Evolutionary conservation across 257 asterid genomes (phyloP).

Genomic region (Echium plantagineum): DNA sequence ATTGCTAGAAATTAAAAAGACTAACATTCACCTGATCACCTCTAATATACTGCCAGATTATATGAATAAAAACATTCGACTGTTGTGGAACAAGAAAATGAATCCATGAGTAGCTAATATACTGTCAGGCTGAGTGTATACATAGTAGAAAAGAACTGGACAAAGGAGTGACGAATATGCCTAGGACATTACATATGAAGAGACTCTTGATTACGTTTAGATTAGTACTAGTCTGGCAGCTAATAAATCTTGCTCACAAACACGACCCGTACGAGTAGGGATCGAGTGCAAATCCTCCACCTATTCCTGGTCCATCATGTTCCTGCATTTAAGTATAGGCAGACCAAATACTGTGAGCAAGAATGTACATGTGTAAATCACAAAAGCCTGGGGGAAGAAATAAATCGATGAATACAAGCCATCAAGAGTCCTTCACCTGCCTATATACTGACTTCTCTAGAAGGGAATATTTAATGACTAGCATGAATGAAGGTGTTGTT

Average conservation of each 20-base stretch:
- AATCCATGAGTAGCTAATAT: neutral
- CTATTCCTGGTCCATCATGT: conserved; percentile 36
- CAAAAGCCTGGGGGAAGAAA: neutral
- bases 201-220: neutral
- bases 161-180: neutral
- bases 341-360: neutral
- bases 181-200: neutral
- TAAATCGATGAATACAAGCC: too few species aligned
- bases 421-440: too few species aligned
- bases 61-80: too few species aligned
- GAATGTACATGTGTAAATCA: neutral
- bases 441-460: too few species aligned
- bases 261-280: conserved; percentile 44
- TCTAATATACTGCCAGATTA: too few species aligned
- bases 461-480: too few species aligned
- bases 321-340: conserved; percentile 39
- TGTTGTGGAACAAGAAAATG: neutral
- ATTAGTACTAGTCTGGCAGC: neutral
- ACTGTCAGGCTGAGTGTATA: neutral
- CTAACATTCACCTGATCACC: too few species aligned
- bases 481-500: too few species aligned
- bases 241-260: conserved; percentile 14
- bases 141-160: neutral
- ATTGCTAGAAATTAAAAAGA: too few species aligned
- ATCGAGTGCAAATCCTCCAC: conserved; percentile 43